Evolutionary conservation across 2,329 filamentous ascomycete species (phyloP).

Genomic region (Pestalotiopsis sp.): DNA sequence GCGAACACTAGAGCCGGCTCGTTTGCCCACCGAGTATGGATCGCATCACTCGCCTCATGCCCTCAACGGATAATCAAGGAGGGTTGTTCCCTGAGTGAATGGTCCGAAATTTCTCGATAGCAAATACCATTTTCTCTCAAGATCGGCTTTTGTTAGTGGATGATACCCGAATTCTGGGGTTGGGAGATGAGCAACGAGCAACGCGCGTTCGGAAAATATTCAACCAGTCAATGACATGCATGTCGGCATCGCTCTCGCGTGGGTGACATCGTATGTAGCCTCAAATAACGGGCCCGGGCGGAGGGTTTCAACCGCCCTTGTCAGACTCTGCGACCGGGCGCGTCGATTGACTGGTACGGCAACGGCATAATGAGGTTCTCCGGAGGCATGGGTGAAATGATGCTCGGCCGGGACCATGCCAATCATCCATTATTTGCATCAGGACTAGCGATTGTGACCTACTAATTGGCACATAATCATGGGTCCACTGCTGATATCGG

Average conservation of each 20-base stretch:
- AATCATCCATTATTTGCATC: not conserved
- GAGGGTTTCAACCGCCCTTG: slow-evolving; percentile 8
- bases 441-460: not conserved
- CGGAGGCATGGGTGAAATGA: not conserved
- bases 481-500: no score
- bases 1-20: not conserved
- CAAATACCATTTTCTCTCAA: not conserved
- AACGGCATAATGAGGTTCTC: not conserved
- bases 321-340: not conserved
- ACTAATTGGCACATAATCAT: not conserved
- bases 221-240: not conserved
- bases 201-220: slow-evolving; percentile 4
- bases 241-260: not conserved
- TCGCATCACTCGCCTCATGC: not conserved
- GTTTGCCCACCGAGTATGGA: not conserved
- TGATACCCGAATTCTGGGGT: not conserved
- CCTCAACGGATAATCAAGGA: not conserved
- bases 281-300: not conserved
- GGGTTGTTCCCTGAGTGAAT: not conserved
- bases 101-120: not conserved
- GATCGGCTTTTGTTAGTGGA: not conserved
- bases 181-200: not conserved
- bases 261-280: not conserved
- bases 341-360: not conserved
- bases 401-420: not conserved